Evolutionary conservation across 2,329 filamentous ascomycete species (phyloP).

Genomic region (Colletotrichum sp.): DNA sequence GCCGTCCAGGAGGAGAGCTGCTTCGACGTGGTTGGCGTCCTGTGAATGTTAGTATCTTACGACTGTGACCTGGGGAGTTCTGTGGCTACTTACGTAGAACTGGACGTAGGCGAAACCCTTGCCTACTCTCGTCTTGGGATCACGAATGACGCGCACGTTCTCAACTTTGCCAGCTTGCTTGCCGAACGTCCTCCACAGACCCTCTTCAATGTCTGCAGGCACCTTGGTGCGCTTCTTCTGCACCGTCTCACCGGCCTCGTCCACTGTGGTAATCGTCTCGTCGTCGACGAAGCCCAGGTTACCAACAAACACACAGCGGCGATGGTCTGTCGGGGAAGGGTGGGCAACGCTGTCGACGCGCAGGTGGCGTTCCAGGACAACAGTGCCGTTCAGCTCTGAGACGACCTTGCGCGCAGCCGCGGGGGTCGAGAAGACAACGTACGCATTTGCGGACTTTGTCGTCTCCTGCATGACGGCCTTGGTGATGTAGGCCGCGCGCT

Average conservation of each 20-base stretch:
- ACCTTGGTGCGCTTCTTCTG: constrained; percentile 76
- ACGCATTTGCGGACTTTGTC: constrained; percentile 92
- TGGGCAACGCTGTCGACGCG: constrained; percentile 91
- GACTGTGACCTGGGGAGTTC: not conserved
- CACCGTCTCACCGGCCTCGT: constrained; percentile 68
- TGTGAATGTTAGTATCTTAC: constrained; percentile 33
- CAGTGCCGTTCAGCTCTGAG: constrained; percentile 79
- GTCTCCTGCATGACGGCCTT: constrained; percentile 90
- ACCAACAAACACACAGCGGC: constrained; percentile 93
- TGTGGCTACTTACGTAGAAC: constrained; percentile 67
- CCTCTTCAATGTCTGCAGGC: constrained; percentile 89
- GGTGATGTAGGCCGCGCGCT: constrained; percentile 92
- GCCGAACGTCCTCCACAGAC: constrained; percentile 82
- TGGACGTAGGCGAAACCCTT: constrained; percentile 99
- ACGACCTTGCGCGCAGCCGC: constrained; percentile 79
- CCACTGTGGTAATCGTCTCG: constrained; percentile 73
- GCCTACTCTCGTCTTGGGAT: constrained; percentile 87
- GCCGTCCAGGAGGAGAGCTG: constrained; percentile 84
- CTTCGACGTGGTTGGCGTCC: constrained; percentile 87
- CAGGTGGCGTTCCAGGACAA: constrained; percentile 85
- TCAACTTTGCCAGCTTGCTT: constrained; percentile 81
- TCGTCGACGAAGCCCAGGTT: constrained; percentile 97
- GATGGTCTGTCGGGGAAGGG: constrained; percentile 81
- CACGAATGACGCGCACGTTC: constrained; percentile 89
- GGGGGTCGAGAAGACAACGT: constrained; percentile 83